Evolutionary conservation across 179 eudicot species (phyloP).

Genomic region (Beta macrorhiza): DNA sequence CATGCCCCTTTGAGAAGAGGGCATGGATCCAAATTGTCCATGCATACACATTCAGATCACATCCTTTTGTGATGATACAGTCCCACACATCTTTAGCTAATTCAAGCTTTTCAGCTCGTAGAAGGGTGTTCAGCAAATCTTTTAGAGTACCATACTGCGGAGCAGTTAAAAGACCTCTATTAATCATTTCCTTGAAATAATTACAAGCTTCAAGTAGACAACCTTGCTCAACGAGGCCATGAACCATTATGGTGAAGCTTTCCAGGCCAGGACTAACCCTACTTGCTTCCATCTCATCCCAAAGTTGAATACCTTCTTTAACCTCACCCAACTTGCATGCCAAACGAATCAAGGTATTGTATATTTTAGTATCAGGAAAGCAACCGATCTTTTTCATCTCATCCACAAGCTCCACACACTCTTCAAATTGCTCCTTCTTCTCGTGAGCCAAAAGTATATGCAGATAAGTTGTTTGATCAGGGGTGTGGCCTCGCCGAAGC

Average conservation of each 20-base stretch:
- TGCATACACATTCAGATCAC: slow-evolving; percentile 78
- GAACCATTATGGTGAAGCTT: slow-evolving; percentile 64
- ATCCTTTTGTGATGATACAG: slow-evolving; percentile 66
- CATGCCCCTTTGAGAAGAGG: slow-evolving; percentile 78
- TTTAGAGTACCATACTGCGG: slow-evolving; percentile 85
- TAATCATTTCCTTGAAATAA: slow-evolving; percentile 83
- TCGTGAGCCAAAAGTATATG: slow-evolving; percentile 75
- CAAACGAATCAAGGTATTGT: slow-evolving; percentile 67
- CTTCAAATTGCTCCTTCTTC: slow-evolving; percentile 80
- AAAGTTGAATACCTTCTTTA: slow-evolving; percentile 58
- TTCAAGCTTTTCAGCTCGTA: slow-evolving; percentile 79
- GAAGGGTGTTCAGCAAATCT: slow-evolving; percentile 61
- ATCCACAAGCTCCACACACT: slow-evolving; percentile 66
- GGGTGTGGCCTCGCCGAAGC: slow-evolving; percentile 62
- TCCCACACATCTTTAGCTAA: slow-evolving; percentile 82
- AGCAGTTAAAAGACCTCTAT: slow-evolving; percentile 72
- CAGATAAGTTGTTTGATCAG: slow-evolving; percentile 69
- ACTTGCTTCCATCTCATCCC: slow-evolving; percentile 69
- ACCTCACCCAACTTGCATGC: slow-evolving; percentile 75
- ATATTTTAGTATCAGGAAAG: slow-evolving; percentile 61
- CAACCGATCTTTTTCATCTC: slow-evolving; percentile 69
- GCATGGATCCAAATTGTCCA: slow-evolving; percentile 99
- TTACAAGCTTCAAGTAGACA: slow-evolving; percentile 71
- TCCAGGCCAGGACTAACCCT: slow-evolving; percentile 64
- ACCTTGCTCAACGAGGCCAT: slow-evolving; percentile 65